Conservation (phyloP, 805 yeast species). For the Metschnikowia baotianmanensis region DNA sequence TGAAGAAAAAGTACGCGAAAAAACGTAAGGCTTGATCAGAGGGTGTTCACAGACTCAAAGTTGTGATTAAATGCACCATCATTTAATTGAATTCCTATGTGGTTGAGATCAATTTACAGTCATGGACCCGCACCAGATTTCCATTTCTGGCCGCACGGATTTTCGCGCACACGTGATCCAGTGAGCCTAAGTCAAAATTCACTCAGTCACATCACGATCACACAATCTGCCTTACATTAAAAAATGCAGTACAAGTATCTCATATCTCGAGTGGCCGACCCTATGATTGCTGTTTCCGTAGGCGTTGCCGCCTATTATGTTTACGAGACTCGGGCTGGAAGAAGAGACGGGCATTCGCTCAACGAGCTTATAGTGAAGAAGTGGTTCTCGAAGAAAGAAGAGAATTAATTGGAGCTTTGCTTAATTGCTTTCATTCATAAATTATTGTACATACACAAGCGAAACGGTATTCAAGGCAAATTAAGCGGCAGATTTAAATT, state of each 20-base stretch:
- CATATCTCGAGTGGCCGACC: constrained; percentile 57
- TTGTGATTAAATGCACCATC: too few relatives aligned
- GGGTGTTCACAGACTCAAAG: too few relatives aligned
- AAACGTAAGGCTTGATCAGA: neutral
- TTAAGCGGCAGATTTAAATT: constrained; percentile 21
- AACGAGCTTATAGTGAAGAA: constrained; percentile 47
- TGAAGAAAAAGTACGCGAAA: constrained; percentile 23
- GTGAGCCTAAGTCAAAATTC: neutral
- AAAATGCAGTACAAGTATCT: constrained; percentile 45
- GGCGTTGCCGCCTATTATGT: constrained; percentile 65
- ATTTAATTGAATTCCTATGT: too few relatives aligned
- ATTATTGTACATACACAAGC: too few relatives aligned
- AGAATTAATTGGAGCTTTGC: neutral
- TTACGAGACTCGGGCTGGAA: constrained; percentile 56
- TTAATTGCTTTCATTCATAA: too few relatives aligned
- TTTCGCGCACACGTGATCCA: neutral
- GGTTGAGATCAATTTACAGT: too few relatives aligned
- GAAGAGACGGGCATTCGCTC: constrained; percentile 59
- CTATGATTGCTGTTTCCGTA: constrained; percentile 57
- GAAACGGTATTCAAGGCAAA: neutral
- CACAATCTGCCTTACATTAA: neutral
- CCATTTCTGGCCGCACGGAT: too few relatives aligned
- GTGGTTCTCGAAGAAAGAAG: constrained; percentile 7
- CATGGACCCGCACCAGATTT: too few relatives aligned
- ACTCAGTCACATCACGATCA: neutral